A percentile compares a stretch with the other conserved stretches of the same genome.
phyloP scores from a whole-genome alignment of 306 rosid genomes.

The Purshia tridentata region DNA sequence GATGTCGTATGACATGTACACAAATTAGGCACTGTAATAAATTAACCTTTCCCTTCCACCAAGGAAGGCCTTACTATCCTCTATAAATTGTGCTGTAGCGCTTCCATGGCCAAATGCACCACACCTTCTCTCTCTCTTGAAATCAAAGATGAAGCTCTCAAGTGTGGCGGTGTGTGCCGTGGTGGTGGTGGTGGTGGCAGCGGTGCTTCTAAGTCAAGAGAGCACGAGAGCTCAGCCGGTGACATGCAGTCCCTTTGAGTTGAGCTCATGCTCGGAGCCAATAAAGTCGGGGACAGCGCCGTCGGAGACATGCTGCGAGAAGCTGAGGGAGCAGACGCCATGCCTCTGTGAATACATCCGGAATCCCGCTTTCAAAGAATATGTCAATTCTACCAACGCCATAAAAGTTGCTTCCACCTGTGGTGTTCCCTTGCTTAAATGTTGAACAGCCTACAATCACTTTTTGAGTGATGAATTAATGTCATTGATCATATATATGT shows the following conservation, averaged over 20 bases:
- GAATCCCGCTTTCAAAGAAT: slow-evolving; percentile 41
- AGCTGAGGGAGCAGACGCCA: slow-evolving; percentile 53
- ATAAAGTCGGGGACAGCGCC: slow-evolving; percentile 24
- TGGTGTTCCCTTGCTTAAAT: slow-evolving; percentile 42
- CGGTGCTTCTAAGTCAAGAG: neutral
- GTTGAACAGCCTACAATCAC: slow-evolving; percentile 4
- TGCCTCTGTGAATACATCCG: slow-evolving; percentile 55
- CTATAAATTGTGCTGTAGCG: no score
- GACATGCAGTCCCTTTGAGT: slow-evolving; percentile 24
- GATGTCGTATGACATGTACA: no score
- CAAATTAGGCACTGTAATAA: no score
- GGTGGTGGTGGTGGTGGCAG: slow-evolving; percentile 17
- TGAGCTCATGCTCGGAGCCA: slow-evolving; percentile 21
- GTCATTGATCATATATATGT: no score
- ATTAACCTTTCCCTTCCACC: no score
- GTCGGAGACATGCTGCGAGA: slow-evolving; percentile 44
- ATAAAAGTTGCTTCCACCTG: slow-evolving; percentile 40
- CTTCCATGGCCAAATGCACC: no score
- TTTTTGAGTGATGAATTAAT: no score
- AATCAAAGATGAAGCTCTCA: neutral
- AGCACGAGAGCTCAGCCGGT: neutral
- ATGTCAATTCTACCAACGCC: slow-evolving; percentile 40
- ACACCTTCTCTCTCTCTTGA: no score
- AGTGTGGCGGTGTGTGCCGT: slow-evolving; percentile 11
- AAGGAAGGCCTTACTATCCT: no score